Evolutionary conservation across 2,329 filamentous ascomycete species (phyloP).

Genomic region (Pseudopyricularia cyperi): DNA sequence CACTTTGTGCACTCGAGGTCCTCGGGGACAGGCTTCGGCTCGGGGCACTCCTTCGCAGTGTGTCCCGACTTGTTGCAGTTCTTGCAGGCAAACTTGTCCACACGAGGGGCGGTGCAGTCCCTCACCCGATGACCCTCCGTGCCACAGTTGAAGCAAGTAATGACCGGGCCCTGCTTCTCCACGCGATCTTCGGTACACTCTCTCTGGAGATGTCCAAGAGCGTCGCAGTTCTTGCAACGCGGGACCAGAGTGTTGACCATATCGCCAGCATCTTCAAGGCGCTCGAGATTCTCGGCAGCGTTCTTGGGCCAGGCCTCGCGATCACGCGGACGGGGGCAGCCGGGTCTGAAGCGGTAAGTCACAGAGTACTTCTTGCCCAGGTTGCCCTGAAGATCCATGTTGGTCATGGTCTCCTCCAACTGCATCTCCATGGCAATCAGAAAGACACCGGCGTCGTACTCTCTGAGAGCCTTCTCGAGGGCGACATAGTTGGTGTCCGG

Average conservation of each 20-base stretch:
- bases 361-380: conserved; percentile 51
- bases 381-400: conserved; percentile 61
- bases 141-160: conserved; percentile 54
- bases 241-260: conserved; percentile 44
- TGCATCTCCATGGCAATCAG: conserved; percentile 50
- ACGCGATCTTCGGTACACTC: conserved; percentile 44
- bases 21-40: conserved; percentile 44
- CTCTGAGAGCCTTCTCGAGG: conserved; percentile 48
- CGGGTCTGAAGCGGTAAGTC: conserved; percentile 46
- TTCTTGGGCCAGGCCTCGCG: conserved; percentile 45
- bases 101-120: conserved; percentile 51
- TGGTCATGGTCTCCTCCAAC: conserved; percentile 33
- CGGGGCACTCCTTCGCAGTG: conserved; percentile 34
- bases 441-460: conserved; percentile 38
- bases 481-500: conserved; percentile 45
- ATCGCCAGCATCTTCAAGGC: conserved; percentile 54
- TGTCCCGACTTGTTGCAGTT: conserved; percentile 49
- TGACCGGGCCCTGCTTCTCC: conserved; percentile 26
- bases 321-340: conserved; percentile 45
- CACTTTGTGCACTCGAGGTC: conserved; percentile 56
- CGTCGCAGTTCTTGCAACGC: conserved; percentile 50
- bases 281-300: conserved; percentile 45
- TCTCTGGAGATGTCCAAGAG: conserved; percentile 50
- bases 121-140: conserved; percentile 52
- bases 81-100: conserved; percentile 53